A percentile compares a stretch with the other conserved stretches of the same genome.
phyloP scores from a whole-genome alignment of 176 grass and related monocot genomes.

The Urochloa ruziziensis region DNA sequence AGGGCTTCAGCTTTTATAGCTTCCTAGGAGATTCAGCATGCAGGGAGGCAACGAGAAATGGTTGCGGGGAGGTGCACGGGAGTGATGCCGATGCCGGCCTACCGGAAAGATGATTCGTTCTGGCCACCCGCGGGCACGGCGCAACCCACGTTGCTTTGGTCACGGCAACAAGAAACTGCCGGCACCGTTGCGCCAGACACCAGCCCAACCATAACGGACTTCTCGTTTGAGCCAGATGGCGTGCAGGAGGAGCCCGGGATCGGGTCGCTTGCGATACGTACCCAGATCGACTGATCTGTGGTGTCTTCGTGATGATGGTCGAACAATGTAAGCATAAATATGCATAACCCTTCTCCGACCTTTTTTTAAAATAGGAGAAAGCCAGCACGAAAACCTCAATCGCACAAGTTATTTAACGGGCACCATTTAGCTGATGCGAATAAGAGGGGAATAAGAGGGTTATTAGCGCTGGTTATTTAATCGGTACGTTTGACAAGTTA shows the following conservation, averaged over 20 bases:
- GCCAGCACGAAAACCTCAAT: too few relatives aligned
- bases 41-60: neutral
- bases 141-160: conserved; percentile 20
- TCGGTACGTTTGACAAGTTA: too few relatives aligned
- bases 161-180: conserved; percentile 21
- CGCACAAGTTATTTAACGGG: too few relatives aligned
- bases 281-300: neutral
- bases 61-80: conserved; percentile 12
- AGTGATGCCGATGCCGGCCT: neutral
- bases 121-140: neutral
- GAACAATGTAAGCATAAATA: too few relatives aligned
- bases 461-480: too few relatives aligned
- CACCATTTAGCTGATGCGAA: too few relatives aligned
- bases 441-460: too few relatives aligned
- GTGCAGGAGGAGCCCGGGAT: neutral
- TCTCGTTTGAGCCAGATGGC: conserved; percentile 4
- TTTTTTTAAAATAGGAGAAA: too few relatives aligned
- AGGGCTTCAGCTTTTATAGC: neutral
- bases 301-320: neutral
- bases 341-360: too few relatives aligned
- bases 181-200: conserved; percentile 12
- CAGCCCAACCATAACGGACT: conserved; percentile 12
- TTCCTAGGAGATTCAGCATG: neutral
- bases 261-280: neutral
- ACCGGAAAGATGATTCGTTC: neutral